A percentile compares a stretch with the other conserved stretches of the same genome.
Evolutionary conservation across 192 early-diverging fungal species (phyloP).

Genomic region (Haplosporangium gracile): DNA sequence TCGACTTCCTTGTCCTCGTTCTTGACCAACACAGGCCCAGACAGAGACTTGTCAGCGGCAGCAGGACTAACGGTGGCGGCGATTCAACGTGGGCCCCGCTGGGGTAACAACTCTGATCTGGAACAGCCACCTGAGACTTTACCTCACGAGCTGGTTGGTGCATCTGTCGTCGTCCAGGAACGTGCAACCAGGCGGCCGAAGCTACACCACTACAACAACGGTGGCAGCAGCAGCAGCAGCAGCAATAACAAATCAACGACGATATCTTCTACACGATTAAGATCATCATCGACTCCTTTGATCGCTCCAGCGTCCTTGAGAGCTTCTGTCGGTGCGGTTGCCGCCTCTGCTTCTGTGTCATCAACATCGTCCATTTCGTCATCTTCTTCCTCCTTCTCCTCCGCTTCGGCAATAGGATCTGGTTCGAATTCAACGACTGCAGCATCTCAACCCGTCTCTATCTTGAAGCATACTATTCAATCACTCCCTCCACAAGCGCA

Average conservation of each 20-base stretch:
- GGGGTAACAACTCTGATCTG: neutral
- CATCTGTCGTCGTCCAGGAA: neutral
- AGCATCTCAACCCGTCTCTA: slow-evolving; percentile 22
- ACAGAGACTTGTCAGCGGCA: neutral
- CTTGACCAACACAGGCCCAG: neutral
- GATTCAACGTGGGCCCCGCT: neutral
- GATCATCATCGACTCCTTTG: neutral
- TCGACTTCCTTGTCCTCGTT: no score
- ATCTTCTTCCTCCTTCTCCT: neutral
- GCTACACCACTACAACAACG: neutral
- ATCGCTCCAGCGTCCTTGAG: neutral
- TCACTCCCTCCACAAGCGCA: neutral
- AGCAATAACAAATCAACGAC: slow-evolving; percentile 2
- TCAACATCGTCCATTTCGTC: slow-evolving; percentile 1
- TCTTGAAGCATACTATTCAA: slow-evolving; percentile 16
- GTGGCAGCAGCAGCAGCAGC: neutral
- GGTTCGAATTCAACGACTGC: slow-evolving; percentile 11
- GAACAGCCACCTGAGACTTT: neutral
- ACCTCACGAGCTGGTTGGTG: neutral
- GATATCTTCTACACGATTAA: slow-evolving; percentile 1
- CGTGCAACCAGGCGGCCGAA: neutral
- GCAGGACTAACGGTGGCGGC: neutral
- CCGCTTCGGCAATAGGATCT: neutral
- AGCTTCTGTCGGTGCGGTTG: neutral
- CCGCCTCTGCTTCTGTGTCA: neutral